Evolutionary conservation across 176 grass and related monocot genomes (phyloP).

Genomic region (Phoenix dactylifera): DNA sequence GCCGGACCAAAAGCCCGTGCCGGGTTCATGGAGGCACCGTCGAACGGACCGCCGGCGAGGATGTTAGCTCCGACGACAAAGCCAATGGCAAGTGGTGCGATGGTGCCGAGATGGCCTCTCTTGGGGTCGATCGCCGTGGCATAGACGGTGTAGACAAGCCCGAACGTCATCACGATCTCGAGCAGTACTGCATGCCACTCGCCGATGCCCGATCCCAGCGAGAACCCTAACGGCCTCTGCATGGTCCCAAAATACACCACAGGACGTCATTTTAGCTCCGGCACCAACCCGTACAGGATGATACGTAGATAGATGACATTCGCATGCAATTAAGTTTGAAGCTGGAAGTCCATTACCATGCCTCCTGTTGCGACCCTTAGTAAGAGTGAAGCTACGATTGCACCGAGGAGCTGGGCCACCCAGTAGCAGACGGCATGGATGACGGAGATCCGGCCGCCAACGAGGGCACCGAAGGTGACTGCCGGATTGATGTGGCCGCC

Average conservation of each 20-base stretch:
- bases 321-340: not conserved
- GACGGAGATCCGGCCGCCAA: slow-evolving; percentile 64
- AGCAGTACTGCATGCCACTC: slow-evolving; percentile 63
- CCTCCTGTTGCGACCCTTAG: slow-evolving; percentile 52
- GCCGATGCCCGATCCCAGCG: slow-evolving; percentile 33
- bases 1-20: slow-evolving; percentile 69
- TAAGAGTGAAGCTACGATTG: slow-evolving; percentile 47
- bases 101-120: slow-evolving; percentile 12
- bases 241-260: not conserved
- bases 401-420: slow-evolving; percentile 72
- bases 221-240: slow-evolving; percentile 59
- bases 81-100: slow-evolving; percentile 66
- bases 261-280: too few species aligned
- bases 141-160: slow-evolving; percentile 28
- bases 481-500: slow-evolving; percentile 74
- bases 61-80: slow-evolving; percentile 69
- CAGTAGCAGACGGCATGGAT: slow-evolving; percentile 57
- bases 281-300: not conserved
- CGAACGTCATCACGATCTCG: slow-evolving; percentile 50
- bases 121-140: slow-evolving; percentile 50
- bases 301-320: not conserved
- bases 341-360: slow-evolving; percentile 30
- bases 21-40: slow-evolving; percentile 85
- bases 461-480: slow-evolving; percentile 75
- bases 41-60: slow-evolving; percentile 68